These are phyloP conservation scores for Pycnococcus provasolii DNA, from an alignment of 139 green algal species.

Conservation along the genomic window DNA sequence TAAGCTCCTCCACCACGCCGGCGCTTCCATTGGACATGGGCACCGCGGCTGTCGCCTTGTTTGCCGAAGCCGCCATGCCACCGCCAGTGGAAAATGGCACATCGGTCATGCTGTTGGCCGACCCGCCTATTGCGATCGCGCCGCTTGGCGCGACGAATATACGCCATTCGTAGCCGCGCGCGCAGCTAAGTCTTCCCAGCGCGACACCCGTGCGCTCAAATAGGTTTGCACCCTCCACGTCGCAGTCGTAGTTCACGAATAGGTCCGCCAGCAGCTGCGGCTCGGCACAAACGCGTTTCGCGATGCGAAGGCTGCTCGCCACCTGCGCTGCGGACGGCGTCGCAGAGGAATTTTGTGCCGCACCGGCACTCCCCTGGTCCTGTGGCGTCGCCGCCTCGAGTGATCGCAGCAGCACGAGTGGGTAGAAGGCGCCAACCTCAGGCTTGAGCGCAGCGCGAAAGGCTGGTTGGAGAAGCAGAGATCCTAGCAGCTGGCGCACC, in stretches of 20 bases:
- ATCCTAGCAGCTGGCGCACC: constrained; percentile 78
- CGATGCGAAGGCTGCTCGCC: no score
- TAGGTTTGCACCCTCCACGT: constrained; percentile 73
- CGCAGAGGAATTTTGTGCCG: neutral
- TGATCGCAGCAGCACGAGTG: constrained; percentile 87
- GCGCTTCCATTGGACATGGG: no score
- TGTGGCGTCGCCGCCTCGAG: constrained; percentile 43
- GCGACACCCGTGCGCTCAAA: constrained; percentile 61
- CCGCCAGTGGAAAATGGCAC: no score
- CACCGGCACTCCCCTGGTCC: neutral
- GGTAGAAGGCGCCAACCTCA: constrained; percentile 88
- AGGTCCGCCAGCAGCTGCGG: constrained; percentile 72
- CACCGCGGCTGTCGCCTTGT: no score
- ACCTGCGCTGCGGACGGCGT: no score
- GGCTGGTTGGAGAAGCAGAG: constrained; percentile 46
- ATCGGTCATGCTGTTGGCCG: no score
- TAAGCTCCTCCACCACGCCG: no score
- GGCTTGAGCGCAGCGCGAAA: constrained; percentile 79
- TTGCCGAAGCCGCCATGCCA: no score
- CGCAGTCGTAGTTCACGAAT: constrained; percentile 96
- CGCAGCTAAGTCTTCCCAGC: constrained; percentile 33
- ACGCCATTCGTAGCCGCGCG: no score
- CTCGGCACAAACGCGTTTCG: neutral
- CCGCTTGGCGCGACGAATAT: no score
- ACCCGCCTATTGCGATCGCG: no score